Evolutionary conservation across 805 yeast genomes (phyloP).

Genomic region (Candida montana): DNA sequence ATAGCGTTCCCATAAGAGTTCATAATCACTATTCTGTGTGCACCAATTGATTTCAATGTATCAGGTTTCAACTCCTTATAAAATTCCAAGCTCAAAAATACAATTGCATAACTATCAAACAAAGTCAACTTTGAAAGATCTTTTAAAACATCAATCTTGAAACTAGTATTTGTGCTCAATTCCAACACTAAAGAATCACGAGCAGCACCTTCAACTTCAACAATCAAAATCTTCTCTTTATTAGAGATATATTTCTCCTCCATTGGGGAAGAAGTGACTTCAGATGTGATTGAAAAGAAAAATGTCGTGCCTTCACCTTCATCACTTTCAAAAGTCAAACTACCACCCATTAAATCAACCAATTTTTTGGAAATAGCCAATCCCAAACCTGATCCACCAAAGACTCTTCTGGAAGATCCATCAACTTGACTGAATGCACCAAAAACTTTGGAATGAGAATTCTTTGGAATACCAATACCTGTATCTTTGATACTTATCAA

Average conservation of each 20-base stretch:
- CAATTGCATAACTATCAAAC: conserved; percentile 5
- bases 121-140: neutral
- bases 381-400: conserved; percentile 89
- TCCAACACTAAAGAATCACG: conserved; percentile 11
- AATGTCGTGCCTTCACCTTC: conserved; percentile 79
- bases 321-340: conserved; percentile 74
- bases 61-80: conserved; percentile 5
- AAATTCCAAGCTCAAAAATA: conserved; percentile 9
- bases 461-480: conserved; percentile 82
- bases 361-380: conserved; percentile 79
- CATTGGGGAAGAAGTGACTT: neutral
- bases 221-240: conserved; percentile 7
- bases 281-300: conserved; percentile 58
- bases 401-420: conserved; percentile 84
- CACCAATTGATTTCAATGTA: neutral
- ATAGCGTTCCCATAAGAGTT: conserved; percentile 12
- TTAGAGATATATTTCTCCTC: neutral
- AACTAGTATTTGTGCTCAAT: conserved; percentile 4
- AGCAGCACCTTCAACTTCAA: conserved; percentile 5
- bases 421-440: conserved; percentile 91
- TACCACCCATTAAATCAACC: conserved; percentile 86
- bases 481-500: conserved; percentile 83
- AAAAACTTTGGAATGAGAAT: conserved; percentile 74
- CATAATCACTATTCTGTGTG: conserved; percentile 8
- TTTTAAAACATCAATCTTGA: conserved; percentile 4